A percentile compares a stretch with the other conserved stretches of the same genome.
phyloP scores from a whole-genome alignment of 1,284 basidiomycete genomes.

The Ustilago hordei region DNA sequence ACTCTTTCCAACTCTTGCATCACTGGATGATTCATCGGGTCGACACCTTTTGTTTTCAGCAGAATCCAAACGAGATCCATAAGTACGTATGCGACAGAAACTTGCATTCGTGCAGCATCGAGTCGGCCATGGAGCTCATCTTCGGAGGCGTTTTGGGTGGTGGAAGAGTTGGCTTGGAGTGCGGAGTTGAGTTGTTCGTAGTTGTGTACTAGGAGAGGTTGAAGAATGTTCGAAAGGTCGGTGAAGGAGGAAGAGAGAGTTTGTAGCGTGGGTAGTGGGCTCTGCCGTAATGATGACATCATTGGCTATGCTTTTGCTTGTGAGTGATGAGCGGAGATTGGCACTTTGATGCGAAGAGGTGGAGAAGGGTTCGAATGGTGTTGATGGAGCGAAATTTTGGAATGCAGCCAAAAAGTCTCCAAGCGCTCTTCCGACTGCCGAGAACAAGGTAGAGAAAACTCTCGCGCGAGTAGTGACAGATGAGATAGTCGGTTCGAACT shows the following conservation, averaged over 20 bases:
- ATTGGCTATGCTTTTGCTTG: conserved; percentile 8
- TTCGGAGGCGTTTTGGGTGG: background rate
- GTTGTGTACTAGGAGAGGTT: conserved; percentile 34
- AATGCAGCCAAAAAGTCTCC: conserved; percentile 8
- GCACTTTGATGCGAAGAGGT: background rate
- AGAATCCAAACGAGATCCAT: conserved; percentile 62
- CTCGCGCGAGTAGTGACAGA: conserved; percentile 22
- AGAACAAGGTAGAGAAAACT: conserved; percentile 11
- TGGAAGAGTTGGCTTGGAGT: conserved; percentile 27
- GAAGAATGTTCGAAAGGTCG: conserved; percentile 25
- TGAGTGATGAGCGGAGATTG: background rate
- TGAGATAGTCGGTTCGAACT: conserved; percentile 9
- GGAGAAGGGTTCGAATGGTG: conserved; percentile 8
- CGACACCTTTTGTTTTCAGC: conserved; percentile 57
- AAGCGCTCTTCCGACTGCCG: conserved; percentile 28
- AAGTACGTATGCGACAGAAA: conserved; percentile 54
- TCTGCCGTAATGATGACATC: conserved; percentile 46
- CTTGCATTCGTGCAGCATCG: conserved; percentile 55
- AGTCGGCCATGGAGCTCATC: conserved; percentile 54
- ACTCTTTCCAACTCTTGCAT: conserved; percentile 57
- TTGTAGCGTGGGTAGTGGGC: conserved; percentile 37
- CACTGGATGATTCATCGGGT: conserved; percentile 53
- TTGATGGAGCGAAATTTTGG: conserved; percentile 29
- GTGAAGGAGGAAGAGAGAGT: conserved; percentile 33
- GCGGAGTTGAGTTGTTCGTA: conserved; percentile 36